Evolutionary conservation across 164 flowering plant genomes (phyloP).

Genomic region (Liquidambar formosana): DNA sequence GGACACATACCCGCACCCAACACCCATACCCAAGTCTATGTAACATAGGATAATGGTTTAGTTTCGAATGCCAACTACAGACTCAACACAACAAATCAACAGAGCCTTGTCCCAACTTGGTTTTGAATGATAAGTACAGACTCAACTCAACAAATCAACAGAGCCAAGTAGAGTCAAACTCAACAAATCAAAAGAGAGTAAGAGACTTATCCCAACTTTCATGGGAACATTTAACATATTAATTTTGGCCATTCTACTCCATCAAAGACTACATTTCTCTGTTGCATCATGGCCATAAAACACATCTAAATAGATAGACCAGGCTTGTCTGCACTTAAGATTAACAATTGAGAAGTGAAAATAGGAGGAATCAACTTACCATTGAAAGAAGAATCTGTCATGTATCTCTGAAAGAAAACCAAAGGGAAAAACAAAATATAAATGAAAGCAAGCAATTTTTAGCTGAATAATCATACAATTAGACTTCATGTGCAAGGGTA

Average conservation of each 20-base stretch:
- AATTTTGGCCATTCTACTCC: background rate
- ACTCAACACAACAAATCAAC: background rate
- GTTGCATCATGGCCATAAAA: too few relatives aligned
- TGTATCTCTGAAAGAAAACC: constrained; percentile 10
- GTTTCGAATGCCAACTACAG: background rate
- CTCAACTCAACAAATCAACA: background rate
- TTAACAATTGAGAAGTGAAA: too few relatives aligned
- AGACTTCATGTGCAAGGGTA: background rate
- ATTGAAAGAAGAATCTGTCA: constrained; percentile 8
- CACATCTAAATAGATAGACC: too few relatives aligned
- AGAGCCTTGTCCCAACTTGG: background rate
- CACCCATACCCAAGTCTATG: too few relatives aligned
- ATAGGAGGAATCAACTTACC: constrained; percentile 6
- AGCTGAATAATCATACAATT: background rate
- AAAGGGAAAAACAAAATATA: background rate
- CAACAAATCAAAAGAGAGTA: background rate
- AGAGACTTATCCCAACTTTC: background rate
- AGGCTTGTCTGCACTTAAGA: too few relatives aligned
- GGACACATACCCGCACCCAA: too few relatives aligned
- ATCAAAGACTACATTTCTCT: background rate
- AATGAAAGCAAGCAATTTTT: background rate
- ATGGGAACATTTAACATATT: background rate
- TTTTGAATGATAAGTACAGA: background rate
- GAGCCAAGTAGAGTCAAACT: too few relatives aligned
- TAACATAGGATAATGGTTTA: too few relatives aligned